A percentile compares a stretch with the other conserved stretches of the same genome.
Evolutionary conservation across 345 rosid species (phyloP).

Genomic region (Eucalyptus victrix): DNA sequence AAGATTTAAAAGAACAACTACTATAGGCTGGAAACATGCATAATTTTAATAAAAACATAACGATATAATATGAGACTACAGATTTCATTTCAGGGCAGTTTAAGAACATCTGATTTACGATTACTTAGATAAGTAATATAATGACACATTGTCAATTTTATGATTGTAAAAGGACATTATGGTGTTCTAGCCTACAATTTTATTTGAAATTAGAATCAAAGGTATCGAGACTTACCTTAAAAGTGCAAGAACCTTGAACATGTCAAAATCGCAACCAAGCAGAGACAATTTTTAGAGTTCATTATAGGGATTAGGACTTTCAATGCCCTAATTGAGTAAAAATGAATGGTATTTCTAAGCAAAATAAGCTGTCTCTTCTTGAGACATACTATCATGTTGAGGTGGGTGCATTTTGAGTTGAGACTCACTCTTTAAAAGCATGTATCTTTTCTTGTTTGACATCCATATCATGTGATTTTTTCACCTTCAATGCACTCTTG

Average conservation of each 20-base stretch:
- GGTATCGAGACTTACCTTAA: not conserved
- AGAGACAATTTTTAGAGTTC: not conserved
- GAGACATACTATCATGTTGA: not conserved
- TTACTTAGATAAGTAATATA: not conserved
- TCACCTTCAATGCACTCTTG: not conserved
- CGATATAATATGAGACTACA: not conserved
- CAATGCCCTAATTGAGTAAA: not conserved
- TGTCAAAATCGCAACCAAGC: not conserved
- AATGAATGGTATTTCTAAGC: not conserved
- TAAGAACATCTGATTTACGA: not conserved
- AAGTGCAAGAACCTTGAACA: not conserved
- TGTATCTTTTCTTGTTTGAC: not conserved
- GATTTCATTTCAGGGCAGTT: not conserved
- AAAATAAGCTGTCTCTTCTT: not conserved
- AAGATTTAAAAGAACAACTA: not conserved
- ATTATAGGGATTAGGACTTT: not conserved
- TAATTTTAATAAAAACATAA: not conserved
- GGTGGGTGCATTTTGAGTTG: not conserved
- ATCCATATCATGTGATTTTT: not conserved
- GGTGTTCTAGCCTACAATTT: not conserved
- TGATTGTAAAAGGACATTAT: not conserved
- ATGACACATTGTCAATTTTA: not conserved
- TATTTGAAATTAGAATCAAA: not conserved
- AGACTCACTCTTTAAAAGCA: not conserved
- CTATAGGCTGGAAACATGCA: not conserved